These are phyloP conservation scores for Mucor circinelloides DNA, from an alignment of 371 early-diverging fungal species.

Conservation along the genomic window DNA sequence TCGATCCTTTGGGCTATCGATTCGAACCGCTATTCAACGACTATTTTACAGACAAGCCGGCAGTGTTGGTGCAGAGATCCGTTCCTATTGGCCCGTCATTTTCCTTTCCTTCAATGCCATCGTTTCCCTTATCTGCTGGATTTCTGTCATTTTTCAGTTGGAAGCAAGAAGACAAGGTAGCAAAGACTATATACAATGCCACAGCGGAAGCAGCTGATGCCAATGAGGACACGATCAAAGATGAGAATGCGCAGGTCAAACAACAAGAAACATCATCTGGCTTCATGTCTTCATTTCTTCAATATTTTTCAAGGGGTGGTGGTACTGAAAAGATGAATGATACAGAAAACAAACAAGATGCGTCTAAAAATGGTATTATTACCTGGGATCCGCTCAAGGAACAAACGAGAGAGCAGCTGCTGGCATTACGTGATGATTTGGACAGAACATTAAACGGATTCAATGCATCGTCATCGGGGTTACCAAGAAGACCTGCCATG, in stretches of 20 bases:
- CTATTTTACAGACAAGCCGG: slow-evolving; percentile 50
- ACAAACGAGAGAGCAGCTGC: slow-evolving; percentile 28
- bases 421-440: slow-evolving; percentile 31
- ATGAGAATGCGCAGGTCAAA: not conserved
- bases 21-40: slow-evolving; percentile 52
- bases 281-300: slow-evolving; percentile 30
- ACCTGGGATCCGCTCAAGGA: slow-evolving; percentile 38
- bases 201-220: slow-evolving; percentile 15
- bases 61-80: slow-evolving; percentile 48
- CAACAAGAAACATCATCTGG: slow-evolving; percentile 3
- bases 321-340: slow-evolving; percentile 2
- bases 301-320: slow-evolving; percentile 29
- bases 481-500: slow-evolving; percentile 11
- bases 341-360: not conserved
- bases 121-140: slow-evolving; percentile 38
- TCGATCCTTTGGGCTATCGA: slow-evolving; percentile 61
- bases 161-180: slow-evolving; percentile 23
- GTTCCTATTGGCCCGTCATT: slow-evolving; percentile 46
- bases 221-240: not conserved
- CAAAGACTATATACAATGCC: slow-evolving; percentile 17
- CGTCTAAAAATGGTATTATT: slow-evolving; percentile 20
- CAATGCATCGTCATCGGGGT: not conserved
- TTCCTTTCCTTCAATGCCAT: slow-evolving; percentile 47
- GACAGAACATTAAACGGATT: slow-evolving; percentile 13
- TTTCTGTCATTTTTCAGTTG: slow-evolving; percentile 47